A percentile compares a stretch with the other conserved stretches of the same genome.
phyloP scores from a whole-genome alignment of 495 filamentous ascomycete species.

The Trichocladium uniseriatum region DNA sequence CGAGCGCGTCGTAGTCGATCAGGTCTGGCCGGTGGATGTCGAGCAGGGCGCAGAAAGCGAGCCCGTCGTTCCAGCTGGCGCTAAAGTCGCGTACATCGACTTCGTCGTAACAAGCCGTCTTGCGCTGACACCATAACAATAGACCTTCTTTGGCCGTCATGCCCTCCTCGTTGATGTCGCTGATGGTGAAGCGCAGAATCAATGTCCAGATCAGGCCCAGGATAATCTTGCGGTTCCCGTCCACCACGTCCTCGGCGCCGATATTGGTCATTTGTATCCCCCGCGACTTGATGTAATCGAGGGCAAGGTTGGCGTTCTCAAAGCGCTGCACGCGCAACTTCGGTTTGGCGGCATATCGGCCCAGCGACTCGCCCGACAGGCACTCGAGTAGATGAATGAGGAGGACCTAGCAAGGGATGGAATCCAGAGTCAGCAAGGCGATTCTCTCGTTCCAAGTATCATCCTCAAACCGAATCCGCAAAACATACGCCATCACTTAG shows the following conservation, averaged over 20 bases:
- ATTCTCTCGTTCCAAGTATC: too few relatives aligned
- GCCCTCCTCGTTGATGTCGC: slow-evolving; percentile 95
- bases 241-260: slow-evolving; percentile 95
- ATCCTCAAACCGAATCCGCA: too few relatives aligned
- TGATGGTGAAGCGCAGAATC: slow-evolving; percentile 95
- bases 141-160: slow-evolving; percentile 96
- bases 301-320: slow-evolving; percentile 93
- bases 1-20: slow-evolving; percentile 89
- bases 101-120: slow-evolving; percentile 96
- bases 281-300: slow-evolving; percentile 84
- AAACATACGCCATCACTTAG: slow-evolving; percentile 88
- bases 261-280: slow-evolving; percentile 98
- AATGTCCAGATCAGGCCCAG: slow-evolving; percentile 95
- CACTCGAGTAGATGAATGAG: slow-evolving; percentile 96
- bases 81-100: slow-evolving; percentile 93
- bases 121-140: slow-evolving; percentile 93
- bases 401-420: slow-evolving; percentile 52
- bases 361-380: slow-evolving; percentile 84
- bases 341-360: slow-evolving; percentile 89
- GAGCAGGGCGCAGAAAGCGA: slow-evolving; percentile 91
- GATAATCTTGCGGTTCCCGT: slow-evolving; percentile 96
- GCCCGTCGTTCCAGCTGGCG: slow-evolving; percentile 89
- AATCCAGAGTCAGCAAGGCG: too few relatives aligned
- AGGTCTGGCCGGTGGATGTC: slow-evolving; percentile 96
- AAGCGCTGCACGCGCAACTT: slow-evolving; percentile 95